Conservation (phyloP, 495 filamentous ascomycete species). For the Talaromyces nanjingensis region DNA sequence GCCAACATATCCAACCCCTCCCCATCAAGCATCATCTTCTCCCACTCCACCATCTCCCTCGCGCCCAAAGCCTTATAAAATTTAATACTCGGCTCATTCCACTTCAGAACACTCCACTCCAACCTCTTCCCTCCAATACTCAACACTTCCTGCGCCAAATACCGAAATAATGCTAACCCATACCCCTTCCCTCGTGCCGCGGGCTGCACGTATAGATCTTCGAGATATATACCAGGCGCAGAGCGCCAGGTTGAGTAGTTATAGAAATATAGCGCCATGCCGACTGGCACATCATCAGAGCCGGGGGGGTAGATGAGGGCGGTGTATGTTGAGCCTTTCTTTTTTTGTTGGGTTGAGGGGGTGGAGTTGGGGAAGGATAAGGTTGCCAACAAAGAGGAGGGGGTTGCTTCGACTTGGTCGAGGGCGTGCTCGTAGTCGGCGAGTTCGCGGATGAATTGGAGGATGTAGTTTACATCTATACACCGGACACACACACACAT, state of each 20-base stretch:
- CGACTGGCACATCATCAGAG: slow-evolving; percentile 33
- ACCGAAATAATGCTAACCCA: slow-evolving; percentile 65
- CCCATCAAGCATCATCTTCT: slow-evolving; percentile 81
- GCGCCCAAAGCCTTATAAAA: slow-evolving; percentile 83
- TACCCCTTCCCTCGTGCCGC: slow-evolving; percentile 67
- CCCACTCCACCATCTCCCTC: slow-evolving; percentile 77
- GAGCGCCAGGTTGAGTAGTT: slow-evolving; percentile 83
- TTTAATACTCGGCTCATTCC: slow-evolving; percentile 82
- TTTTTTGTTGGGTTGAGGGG: slow-evolving; percentile 18
- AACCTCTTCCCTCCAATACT: slow-evolving; percentile 63
- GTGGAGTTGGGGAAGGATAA: slow-evolving; percentile 59
- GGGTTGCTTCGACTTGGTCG: slow-evolving; percentile 71
- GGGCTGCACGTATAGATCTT: slow-evolving; percentile 81
- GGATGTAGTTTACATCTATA: slow-evolving; percentile 76
- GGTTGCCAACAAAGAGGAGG: slow-evolving; percentile 61
- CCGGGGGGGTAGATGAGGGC: slow-evolving; percentile 32
- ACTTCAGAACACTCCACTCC: slow-evolving; percentile 88
- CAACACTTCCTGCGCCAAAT: slow-evolving; percentile 69
- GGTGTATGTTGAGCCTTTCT: slow-evolving; percentile 38
- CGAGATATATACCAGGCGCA: slow-evolving; percentile 83
- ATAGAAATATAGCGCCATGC: slow-evolving; percentile 62
- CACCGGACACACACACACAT: too few relatives aligned
- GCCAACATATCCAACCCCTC: slow-evolving; percentile 58
- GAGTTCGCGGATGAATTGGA: slow-evolving; percentile 78
- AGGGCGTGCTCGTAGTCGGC: slow-evolving; percentile 75